Percentiles rank a stretch among this genome's conserved stretches.
Conservation (phyloP, 179 eudicot species). For the Patellifolia procumbens region DNA sequence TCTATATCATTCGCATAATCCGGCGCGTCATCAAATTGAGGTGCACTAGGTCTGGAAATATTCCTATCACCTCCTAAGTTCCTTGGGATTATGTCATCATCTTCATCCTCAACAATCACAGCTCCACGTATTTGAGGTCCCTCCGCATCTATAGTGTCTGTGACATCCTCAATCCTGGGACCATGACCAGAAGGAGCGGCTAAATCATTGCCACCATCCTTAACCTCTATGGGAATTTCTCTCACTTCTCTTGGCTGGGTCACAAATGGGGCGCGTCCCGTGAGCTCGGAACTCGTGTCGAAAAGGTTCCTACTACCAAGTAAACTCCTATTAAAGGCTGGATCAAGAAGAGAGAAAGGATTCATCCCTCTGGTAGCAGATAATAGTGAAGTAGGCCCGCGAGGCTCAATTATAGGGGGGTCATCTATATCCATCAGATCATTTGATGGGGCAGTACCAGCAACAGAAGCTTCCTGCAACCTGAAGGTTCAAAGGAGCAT, state of each 20-base stretch:
- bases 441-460: constrained; percentile 44
- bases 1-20: constrained; percentile 73
- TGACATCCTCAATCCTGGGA: constrained; percentile 73
- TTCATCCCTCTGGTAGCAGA: constrained; percentile 55
- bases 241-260: constrained; percentile 73
- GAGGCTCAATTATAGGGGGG: constrained; percentile 39
- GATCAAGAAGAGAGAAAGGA: constrained; percentile 68
- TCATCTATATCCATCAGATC: constrained; percentile 93
- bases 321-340: constrained; percentile 45
- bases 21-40: constrained; percentile 50
- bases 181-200: constrained; percentile 55
- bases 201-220: constrained; percentile 48
- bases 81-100: constrained; percentile 41
- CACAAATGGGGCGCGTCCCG: constrained; percentile 47
- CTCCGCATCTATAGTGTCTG: constrained; percentile 46
- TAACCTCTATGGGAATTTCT: constrained; percentile 71
- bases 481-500: constrained; percentile 35
- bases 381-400: constrained; percentile 46
- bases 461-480: constrained; percentile 43
- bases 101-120: constrained; percentile 63
- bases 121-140: constrained; percentile 62
- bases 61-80: constrained; percentile 31
- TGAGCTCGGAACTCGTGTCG: constrained; percentile 39
- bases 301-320: constrained; percentile 42
- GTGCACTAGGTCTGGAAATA: constrained; percentile 58